These are phyloP conservation scores for Sphaerulina musiva DNA, from an alignment of 2,329 filamentous ascomycete genomes.

Conservation along the genomic window DNA sequence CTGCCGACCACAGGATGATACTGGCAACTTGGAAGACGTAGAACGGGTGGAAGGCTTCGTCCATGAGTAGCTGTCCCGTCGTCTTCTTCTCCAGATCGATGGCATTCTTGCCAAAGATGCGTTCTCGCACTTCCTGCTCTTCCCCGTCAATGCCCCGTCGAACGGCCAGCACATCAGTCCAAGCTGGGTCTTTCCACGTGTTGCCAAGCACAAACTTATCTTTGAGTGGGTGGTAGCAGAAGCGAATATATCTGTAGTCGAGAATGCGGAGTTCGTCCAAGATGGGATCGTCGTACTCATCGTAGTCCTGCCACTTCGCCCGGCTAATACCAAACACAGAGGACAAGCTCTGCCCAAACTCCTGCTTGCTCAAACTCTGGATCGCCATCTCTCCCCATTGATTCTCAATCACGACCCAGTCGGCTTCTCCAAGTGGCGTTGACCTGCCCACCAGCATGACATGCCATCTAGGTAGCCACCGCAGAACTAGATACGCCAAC, in stretches of 20 bases:
- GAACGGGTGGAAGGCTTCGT: slow-evolving; percentile 96
- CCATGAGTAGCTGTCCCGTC: slow-evolving; percentile 71
- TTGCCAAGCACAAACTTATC: slow-evolving; percentile 83
- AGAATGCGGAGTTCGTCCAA: slow-evolving; percentile 68
- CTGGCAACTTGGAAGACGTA: slow-evolving; percentile 98
- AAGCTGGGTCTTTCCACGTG: slow-evolving; percentile 89
- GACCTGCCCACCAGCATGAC: slow-evolving; percentile 66
- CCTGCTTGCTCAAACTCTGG: slow-evolving; percentile 57
- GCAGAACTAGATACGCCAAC: slow-evolving; percentile 72
- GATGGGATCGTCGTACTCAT: slow-evolving; percentile 68
- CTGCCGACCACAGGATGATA: slow-evolving; percentile 86
- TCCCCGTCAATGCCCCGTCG: slow-evolving; percentile 79
- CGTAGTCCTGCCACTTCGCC: slow-evolving; percentile 57
- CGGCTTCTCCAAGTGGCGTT: slow-evolving; percentile 63
- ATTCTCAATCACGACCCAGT: slow-evolving; percentile 95
- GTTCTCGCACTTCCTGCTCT: slow-evolving; percentile 73
- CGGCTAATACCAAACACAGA: slow-evolving; percentile 65
- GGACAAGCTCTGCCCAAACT: slow-evolving; percentile 57
- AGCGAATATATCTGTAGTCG: slow-evolving; percentile 89
- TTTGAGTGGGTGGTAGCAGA: slow-evolving; percentile 81
- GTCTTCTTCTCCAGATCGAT: slow-evolving; percentile 94
- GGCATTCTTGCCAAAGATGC: slow-evolving; percentile 81
- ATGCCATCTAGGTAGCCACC: slow-evolving; percentile 86
- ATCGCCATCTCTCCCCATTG: slow-evolving; percentile 90
- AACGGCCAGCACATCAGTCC: slow-evolving; percentile 70